Evolutionary conservation across 1,139 yeast genomes (phyloP).

Genomic region (Pneumocystis carinii): DNA sequence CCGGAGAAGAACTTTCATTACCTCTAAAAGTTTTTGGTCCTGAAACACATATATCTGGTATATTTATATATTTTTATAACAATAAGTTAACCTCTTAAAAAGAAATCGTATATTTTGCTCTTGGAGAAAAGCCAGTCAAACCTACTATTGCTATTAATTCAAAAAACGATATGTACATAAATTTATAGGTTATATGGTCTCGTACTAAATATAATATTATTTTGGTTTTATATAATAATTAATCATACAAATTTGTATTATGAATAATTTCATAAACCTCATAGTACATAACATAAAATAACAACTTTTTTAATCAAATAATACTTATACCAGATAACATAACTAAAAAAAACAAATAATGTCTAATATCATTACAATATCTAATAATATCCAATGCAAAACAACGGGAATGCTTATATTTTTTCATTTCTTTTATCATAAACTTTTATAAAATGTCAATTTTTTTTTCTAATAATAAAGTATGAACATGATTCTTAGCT

Average conservation of each 20-base stretch:
- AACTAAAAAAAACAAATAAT: background rate
- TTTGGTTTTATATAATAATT: background rate
- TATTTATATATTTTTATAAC: conserved; percentile 9
- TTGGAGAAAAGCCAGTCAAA: conserved; percentile 19
- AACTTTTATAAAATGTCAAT: background rate
- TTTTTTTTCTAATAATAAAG: conserved; percentile 26
- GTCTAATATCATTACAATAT: background rate
- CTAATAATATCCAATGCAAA: background rate
- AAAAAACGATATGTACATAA: background rate
- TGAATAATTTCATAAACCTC: background rate
- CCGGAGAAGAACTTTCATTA: conserved; percentile 32
- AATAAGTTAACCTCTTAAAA: conserved; percentile 23
- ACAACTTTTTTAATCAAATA: background rate
- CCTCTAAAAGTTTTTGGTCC: conserved; percentile 37
- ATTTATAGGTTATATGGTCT: background rate
- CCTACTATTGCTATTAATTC: background rate
- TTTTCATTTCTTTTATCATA: background rate
- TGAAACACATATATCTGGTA: conserved; percentile 37
- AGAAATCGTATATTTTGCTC: conserved; percentile 17
- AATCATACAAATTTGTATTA: background rate
- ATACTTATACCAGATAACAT: background rate
- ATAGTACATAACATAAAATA: background rate
- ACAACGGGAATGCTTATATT: background rate
- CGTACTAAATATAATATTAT: background rate
- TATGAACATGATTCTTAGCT: conserved; percentile 43